These are phyloP conservation scores for Neostapfia colusana DNA, from an alignment of 176 grass and related monocot genomes.

Conservation along the genomic window DNA sequence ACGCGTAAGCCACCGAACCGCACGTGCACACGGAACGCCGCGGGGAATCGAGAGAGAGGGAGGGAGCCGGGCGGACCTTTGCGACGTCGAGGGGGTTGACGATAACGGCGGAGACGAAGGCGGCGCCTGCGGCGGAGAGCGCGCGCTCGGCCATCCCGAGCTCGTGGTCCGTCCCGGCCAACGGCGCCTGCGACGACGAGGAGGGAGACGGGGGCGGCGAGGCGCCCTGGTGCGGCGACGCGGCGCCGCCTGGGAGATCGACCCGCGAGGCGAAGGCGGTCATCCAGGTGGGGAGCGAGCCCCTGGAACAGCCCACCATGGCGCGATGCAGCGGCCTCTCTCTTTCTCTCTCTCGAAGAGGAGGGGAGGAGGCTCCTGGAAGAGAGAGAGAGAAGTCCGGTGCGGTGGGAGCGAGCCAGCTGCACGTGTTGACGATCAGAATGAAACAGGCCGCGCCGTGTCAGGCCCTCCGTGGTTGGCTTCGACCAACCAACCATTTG, in stretches of 20 bases:
- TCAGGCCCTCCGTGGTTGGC: neutral
- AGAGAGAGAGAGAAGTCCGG: conserved; percentile 12
- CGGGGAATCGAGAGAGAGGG: neutral
- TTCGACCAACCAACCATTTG: neutral
- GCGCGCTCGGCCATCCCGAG: conserved; percentile 63
- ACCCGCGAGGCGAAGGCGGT: conserved; percentile 74
- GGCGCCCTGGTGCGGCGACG: conserved; percentile 19
- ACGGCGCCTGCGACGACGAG: neutral
- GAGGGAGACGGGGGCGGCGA: neutral
- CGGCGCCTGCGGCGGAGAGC: conserved; percentile 80
- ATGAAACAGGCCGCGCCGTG: neutral
- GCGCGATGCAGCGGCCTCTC: no score
- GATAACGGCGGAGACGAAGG: conserved; percentile 79
- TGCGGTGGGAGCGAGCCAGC: neutral
- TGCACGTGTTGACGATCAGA: neutral
- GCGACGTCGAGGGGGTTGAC: conserved; percentile 95
- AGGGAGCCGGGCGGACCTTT: conserved; percentile 47
- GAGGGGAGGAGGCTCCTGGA: conserved; percentile 3
- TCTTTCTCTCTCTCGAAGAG: neutral
- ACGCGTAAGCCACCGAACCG: conserved; percentile 1
- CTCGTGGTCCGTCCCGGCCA: conserved; percentile 24
- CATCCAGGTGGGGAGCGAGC: conserved; percentile 71
- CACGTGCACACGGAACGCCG: neutral
- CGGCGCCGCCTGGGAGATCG: conserved; percentile 52
- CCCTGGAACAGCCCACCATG: conserved; percentile 63